Conservation (phyloP, 2,329 filamentous ascomycete genomes). For the Colletotrichum aenigma region DNA sequence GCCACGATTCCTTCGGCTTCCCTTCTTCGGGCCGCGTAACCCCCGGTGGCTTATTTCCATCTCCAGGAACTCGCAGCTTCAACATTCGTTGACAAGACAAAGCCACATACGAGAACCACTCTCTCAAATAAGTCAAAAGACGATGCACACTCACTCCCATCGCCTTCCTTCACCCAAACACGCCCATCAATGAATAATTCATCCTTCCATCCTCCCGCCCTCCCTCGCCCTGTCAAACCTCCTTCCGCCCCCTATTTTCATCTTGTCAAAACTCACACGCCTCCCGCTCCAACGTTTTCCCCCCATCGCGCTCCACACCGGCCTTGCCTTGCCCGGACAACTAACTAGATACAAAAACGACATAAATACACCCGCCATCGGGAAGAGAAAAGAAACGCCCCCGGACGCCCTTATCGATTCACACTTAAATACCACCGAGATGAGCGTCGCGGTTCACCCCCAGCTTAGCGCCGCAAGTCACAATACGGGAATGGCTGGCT, state of each 20-base stretch:
- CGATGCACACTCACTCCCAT: neutral
- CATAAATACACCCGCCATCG: neutral
- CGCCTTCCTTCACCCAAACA: neutral
- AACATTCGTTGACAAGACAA: neutral
- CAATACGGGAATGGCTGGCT: neutral
- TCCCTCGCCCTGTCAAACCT: neutral
- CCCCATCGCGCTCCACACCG: neutral
- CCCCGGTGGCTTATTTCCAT: neutral
- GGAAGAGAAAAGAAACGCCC: neutral
- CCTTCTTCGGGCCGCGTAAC: neutral
- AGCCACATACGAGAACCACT: neutral
- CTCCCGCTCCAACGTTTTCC: neutral
- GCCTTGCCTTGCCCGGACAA: neutral
- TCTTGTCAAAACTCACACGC: neutral
- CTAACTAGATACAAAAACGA: neutral
- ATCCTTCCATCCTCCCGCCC: neutral
- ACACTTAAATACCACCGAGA: neutral
- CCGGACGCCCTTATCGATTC: neutral
- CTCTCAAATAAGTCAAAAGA: accelerated
- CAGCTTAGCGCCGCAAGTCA: neutral
- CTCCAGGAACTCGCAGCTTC: neutral
- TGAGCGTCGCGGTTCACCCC: neutral
- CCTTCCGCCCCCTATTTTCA: neutral
- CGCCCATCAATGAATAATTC: neutral
- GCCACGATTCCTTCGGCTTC: neutral